A percentile compares a stretch with the other conserved stretches of the same genome.
These are phyloP conservation scores for Ananas comosus DNA, from an alignment of 176 grass and related monocot genomes.

Conservation along the genomic window DNA sequence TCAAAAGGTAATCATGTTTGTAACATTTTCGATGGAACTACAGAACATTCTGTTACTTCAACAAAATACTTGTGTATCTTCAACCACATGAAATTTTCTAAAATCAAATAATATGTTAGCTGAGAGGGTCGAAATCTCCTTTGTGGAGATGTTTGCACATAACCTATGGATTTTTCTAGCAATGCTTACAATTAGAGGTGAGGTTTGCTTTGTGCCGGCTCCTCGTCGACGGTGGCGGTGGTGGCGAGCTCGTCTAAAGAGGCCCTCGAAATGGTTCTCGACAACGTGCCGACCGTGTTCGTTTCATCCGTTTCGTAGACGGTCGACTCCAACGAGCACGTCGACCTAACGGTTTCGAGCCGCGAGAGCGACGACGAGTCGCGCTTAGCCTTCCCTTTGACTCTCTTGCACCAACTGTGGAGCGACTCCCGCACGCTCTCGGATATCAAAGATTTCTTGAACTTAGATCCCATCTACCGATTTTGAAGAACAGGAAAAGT, in stretches of 20 bases:
- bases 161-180: no score
- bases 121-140: no score
- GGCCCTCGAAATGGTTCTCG: conserved; percentile 45
- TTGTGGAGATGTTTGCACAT: no score
- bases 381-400: conserved; percentile 45
- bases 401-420: conserved; percentile 86
- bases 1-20: no score
- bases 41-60: no score
- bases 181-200: not conserved
- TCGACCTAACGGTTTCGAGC: conserved; percentile 39
- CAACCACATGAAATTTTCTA: no score
- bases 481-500: not conserved
- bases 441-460: conserved; percentile 71
- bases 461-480: conserved; percentile 84
- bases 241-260: conserved; percentile 60
- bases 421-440: conserved; percentile 80
- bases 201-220: not conserved
- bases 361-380: conserved; percentile 27
- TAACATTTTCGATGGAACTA: no score
- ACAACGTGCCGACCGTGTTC: conserved; percentile 62
- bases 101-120: no score
- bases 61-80: no score
- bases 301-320: conserved; percentile 74
- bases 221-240: conserved; percentile 25
- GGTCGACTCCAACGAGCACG: conserved; percentile 69